phyloP scores from a whole-genome alignment of 768 basidiomycete species.

The Pleurotus pulmonarius region DNA sequence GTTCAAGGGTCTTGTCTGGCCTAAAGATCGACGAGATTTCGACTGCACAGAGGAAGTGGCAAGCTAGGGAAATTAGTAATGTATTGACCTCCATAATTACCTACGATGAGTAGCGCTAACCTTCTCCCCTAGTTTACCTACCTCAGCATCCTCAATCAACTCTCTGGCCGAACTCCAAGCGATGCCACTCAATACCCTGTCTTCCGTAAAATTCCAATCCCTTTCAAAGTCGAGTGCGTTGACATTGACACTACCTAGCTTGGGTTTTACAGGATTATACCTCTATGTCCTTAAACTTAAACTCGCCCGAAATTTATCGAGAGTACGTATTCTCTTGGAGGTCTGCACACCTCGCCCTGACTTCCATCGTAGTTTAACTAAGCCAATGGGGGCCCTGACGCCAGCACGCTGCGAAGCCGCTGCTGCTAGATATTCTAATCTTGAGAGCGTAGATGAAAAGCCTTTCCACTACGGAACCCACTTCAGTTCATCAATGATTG shows the following conservation, averaged over 20 bases:
- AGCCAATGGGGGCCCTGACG: slow-evolving; percentile 90
- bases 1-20: slow-evolving; percentile 46
- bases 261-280: slow-evolving; percentile 89
- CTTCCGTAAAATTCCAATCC: slow-evolving; percentile 54
- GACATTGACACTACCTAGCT: slow-evolving; percentile 38
- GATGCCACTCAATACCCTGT: slow-evolving; percentile 95
- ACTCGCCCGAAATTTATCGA: slow-evolving; percentile 57
- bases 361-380: slow-evolving; percentile 51
- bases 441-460: slow-evolving; percentile 76
- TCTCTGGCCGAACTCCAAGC: slow-evolving; percentile 89
- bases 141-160: slow-evolving; percentile 84
- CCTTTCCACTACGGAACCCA: slow-evolving; percentile 96
- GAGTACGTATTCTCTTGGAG: slow-evolving; percentile 49
- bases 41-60: slow-evolving; percentile 81
- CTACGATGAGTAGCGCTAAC: not conserved
- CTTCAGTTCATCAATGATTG: slow-evolving; percentile 96
- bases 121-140: slow-evolving; percentile 68
- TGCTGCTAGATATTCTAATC: slow-evolving; percentile 64
- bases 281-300: slow-evolving; percentile 65
- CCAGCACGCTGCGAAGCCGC: slow-evolving; percentile 73
- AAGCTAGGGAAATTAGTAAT: slow-evolving; percentile 87
- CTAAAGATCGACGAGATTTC: slow-evolving; percentile 59
- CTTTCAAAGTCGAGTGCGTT: not conserved
- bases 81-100: slow-evolving; percentile 31
- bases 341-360: not conserved